Evolutionary conservation across 2,329 filamentous ascomycete species (phyloP).

Genomic region (Fusarium sp.): DNA sequence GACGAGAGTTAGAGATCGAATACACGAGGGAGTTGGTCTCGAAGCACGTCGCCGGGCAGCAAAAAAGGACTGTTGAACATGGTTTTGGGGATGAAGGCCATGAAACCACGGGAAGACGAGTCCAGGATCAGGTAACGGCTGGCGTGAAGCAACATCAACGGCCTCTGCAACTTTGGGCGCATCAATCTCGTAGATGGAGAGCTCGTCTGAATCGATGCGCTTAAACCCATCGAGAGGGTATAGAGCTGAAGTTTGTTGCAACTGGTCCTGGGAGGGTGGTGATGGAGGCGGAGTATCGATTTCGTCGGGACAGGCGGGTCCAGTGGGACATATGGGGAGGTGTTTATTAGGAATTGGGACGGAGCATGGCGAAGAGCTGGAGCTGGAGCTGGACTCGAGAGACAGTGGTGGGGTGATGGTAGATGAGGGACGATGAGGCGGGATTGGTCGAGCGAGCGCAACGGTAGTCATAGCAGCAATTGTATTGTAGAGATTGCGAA

Average conservation of each 20-base stretch:
- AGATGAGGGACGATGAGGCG: constrained; percentile 58
- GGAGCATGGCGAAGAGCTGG: constrained; percentile 45
- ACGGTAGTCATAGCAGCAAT: constrained; percentile 64
- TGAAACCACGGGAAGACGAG: constrained; percentile 96
- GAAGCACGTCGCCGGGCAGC: constrained; percentile 78
- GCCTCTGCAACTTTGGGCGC: constrained; percentile 76
- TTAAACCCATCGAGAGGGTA: constrained; percentile 77
- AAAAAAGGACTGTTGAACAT: constrained; percentile 91
- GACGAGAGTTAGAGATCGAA: constrained; percentile 85
- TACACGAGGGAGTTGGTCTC: constrained; percentile 75
- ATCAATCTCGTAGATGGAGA: constrained; percentile 79
- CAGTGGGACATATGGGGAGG: constrained; percentile 87
- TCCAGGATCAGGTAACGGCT: constrained; percentile 86
- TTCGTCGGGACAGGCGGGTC: constrained; percentile 68
- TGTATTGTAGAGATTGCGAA: not conserved
- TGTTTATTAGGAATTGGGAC: constrained; percentile 85
- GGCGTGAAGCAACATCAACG: constrained; percentile 78
- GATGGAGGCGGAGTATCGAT: constrained; percentile 74
- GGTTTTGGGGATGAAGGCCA: constrained; percentile 88
- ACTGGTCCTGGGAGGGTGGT: constrained; percentile 68
- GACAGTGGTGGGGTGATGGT: constrained; percentile 58
- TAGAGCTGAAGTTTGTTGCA: constrained; percentile 75
- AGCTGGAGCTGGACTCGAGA: constrained; percentile 49
- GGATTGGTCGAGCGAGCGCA: constrained; percentile 62
- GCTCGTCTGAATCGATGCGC: constrained; percentile 60